Percentiles rank a stretch among this genome's conserved stretches.
Evolutionary conservation across 345 rosid genomes (phyloP).

Genomic region (Gynandropsis gynandra): DNA sequence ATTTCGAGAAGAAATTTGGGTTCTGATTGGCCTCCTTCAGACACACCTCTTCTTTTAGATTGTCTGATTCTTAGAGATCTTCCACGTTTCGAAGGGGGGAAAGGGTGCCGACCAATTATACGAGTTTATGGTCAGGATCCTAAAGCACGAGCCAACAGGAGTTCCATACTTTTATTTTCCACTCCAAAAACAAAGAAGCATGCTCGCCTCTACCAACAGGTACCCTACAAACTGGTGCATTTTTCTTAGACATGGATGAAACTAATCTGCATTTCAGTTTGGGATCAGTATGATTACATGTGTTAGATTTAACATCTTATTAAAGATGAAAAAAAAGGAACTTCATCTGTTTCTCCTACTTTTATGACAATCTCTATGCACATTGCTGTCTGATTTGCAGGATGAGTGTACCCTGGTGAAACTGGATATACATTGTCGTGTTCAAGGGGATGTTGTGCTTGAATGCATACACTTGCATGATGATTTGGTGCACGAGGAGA

Average conservation of each 20-base stretch:
- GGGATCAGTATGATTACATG: conserved; percentile 4
- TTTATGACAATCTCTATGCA: too few relatives aligned
- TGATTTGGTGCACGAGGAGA: conserved; percentile 59
- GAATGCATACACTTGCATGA: conserved; percentile 86
- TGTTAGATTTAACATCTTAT: too few relatives aligned
- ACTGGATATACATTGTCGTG: conserved; percentile 67
- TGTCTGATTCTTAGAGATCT: conserved; percentile 76
- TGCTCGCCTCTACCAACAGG: conserved; percentile 61
- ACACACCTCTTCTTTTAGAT: conserved; percentile 77
- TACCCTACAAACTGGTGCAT: conserved; percentile 25
- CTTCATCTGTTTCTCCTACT: too few relatives aligned
- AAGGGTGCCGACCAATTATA: conserved; percentile 80
- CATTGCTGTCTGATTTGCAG: conserved; percentile 40
- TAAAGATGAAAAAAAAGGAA: neutral
- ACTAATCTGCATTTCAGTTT: too few relatives aligned
- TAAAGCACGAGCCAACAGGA: conserved; percentile 60
- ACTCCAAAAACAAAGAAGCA: conserved; percentile 56
- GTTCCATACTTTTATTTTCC: conserved; percentile 80
- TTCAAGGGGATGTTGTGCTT: conserved; percentile 93
- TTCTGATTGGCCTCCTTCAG: conserved; percentile 95
- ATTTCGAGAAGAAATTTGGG: conserved; percentile 84
- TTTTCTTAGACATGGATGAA: conserved; percentile 13
- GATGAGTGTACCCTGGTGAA: conserved; percentile 74
- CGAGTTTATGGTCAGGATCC: conserved; percentile 89
- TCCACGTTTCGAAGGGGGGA: conserved; percentile 64